A percentile compares a stretch with the other conserved stretches of the same genome.
Conservation (phyloP, 305 asterid species). For the Fraxinus xanthoxyloides region DNA sequence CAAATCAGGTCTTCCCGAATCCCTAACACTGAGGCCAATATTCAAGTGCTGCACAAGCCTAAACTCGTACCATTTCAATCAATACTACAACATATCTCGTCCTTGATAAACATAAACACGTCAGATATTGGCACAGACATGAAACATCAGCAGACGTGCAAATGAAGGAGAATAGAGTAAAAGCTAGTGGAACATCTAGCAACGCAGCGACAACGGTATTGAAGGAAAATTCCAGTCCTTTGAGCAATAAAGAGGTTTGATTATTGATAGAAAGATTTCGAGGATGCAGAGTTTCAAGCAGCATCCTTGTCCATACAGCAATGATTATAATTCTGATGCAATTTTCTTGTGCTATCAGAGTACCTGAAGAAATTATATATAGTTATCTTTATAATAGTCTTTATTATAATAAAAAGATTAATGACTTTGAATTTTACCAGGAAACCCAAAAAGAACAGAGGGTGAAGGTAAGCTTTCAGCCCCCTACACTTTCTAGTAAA, state of each 20-base stretch:
- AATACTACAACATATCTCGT: slow-evolving; percentile 43
- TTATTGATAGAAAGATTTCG: slow-evolving; percentile 51
- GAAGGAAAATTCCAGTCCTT: slow-evolving; percentile 45
- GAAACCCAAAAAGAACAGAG: neutral
- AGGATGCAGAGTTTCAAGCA: slow-evolving; percentile 49
- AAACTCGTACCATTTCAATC: slow-evolving; percentile 55
- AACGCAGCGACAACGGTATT: slow-evolving; percentile 56
- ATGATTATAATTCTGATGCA: slow-evolving; percentile 60
- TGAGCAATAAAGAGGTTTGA: slow-evolving; percentile 60
- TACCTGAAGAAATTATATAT: neutral
- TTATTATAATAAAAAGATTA: neutral
- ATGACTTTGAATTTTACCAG: neutral
- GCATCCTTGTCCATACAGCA: slow-evolving; percentile 81
- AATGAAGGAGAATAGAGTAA: slow-evolving; percentile 24
- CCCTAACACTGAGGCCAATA: neutral
- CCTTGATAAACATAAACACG: slow-evolving; percentile 50
- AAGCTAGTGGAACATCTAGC: slow-evolving; percentile 72
- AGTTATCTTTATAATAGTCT: neutral
- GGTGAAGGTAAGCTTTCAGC: neutral
- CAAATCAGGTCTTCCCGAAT: slow-evolving; percentile 59
- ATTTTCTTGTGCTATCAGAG: slow-evolving; percentile 37
- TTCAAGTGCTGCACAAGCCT: slow-evolving; percentile 22
- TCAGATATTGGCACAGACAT: slow-evolving; percentile 51
- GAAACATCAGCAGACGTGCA: slow-evolving; percentile 70
- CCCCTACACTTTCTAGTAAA: neutral